Conservation (phyloP, 306 rosid species). For the Fragaria iinumae region DNA sequence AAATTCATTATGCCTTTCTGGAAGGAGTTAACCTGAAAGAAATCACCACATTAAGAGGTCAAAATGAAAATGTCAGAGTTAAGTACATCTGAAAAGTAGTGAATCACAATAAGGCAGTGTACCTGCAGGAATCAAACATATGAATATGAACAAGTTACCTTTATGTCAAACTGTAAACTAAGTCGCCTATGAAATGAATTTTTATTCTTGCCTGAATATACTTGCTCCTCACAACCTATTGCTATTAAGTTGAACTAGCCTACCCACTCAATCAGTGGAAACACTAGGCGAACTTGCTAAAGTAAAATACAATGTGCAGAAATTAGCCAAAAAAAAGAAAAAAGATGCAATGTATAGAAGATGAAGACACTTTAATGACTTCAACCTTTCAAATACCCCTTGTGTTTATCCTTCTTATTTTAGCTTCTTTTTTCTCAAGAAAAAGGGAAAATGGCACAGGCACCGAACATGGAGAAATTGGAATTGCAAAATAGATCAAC, state of each 20-base stretch:
- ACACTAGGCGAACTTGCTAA: too few relatives aligned
- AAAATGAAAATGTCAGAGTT: background rate
- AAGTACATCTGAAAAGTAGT: background rate
- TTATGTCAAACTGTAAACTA: background rate
- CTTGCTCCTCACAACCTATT: background rate
- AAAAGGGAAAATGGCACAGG: background rate
- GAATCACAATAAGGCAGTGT: background rate
- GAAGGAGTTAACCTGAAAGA: slow-evolving; percentile 24
- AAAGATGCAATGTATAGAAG: background rate
- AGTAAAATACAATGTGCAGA: too few relatives aligned
- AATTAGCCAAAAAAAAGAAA: too few relatives aligned
- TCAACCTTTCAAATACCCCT: background rate
- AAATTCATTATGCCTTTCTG: slow-evolving; percentile 46
- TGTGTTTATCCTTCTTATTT: background rate
- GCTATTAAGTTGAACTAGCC: background rate
- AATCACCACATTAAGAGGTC: background rate
- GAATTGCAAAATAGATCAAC: background rate
- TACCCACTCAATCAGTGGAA: background rate
- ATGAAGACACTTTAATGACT: background rate
- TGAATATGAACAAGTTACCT: background rate
- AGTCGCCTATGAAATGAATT: background rate
- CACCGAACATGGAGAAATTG: background rate
- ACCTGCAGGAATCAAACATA: background rate
- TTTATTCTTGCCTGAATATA: background rate
- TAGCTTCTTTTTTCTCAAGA: background rate